These are phyloP conservation scores for Colletotrichum scovillei DNA, from an alignment of 2,329 filamentous ascomycete genomes.

Conservation along the genomic window DNA sequence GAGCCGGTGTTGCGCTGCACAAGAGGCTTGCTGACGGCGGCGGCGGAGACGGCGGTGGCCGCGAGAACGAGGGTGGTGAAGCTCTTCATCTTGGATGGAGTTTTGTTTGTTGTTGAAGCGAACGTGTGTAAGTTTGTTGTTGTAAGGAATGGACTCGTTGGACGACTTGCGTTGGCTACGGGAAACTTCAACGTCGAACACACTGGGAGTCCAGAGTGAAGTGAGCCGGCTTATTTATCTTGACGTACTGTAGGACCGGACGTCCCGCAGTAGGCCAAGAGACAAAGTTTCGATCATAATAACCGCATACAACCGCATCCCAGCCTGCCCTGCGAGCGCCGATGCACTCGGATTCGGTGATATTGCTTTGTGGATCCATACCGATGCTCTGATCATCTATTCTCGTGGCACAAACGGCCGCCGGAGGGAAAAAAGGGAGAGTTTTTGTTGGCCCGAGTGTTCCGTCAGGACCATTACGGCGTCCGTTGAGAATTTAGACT, in stretches of 20 bases:
- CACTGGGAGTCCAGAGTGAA: background rate
- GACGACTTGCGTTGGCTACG: background rate
- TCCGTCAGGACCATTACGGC: background rate
- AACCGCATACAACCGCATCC: background rate
- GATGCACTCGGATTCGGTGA: background rate
- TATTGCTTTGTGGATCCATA: constrained; percentile 5
- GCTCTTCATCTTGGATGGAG: constrained; percentile 25
- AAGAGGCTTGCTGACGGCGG: constrained; percentile 2
- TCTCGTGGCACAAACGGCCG: background rate
- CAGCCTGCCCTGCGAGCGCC: background rate
- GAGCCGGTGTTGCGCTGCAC: background rate
- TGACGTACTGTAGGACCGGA: background rate
- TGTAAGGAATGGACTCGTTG: background rate
- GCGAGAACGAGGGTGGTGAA: constrained; percentile 22
- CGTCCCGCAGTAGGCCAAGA: background rate
- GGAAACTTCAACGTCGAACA: background rate
- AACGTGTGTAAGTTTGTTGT: background rate
- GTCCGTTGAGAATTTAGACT: constrained; percentile 12
- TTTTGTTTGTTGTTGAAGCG: constrained; percentile 6
- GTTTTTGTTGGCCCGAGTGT: constrained; percentile 7
- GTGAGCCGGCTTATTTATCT: constrained; percentile 10
- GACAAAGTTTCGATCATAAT: background rate
- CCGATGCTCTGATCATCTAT: background rate
- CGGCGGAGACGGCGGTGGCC: constrained; percentile 13
- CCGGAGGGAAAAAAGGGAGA: background rate